A percentile compares a stretch with the other conserved stretches of the same genome.
phyloP scores from a whole-genome alignment of 805 yeast species.

The Candida krabiensis region DNA sequence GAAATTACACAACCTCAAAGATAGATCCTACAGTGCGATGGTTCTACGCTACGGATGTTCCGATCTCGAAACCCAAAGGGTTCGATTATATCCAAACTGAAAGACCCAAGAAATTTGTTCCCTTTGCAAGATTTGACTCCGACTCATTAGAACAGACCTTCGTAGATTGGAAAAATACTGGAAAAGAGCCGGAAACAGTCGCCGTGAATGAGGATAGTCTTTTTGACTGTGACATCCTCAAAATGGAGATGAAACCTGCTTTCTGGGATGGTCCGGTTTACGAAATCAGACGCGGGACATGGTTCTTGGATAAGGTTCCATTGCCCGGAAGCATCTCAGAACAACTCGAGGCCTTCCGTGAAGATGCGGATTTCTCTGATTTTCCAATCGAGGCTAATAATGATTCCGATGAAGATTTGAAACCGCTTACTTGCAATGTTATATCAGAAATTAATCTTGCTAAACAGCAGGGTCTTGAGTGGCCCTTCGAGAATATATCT shows the following conservation, averaged over 20 bases:
- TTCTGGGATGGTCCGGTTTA: slow-evolving; percentile 90
- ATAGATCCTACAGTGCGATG: slow-evolving; percentile 40
- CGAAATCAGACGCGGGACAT: slow-evolving; percentile 79
- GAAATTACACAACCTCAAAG: too few relatives aligned
- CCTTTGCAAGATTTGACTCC: slow-evolving; percentile 68
- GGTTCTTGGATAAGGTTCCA: slow-evolving; percentile 72
- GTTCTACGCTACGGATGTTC: slow-evolving; percentile 85
- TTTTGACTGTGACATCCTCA: slow-evolving; percentile 64
- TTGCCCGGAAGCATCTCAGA: slow-evolving; percentile 48
- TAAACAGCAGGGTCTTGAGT: slow-evolving; percentile 30
- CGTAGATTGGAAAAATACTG: slow-evolving; percentile 21
- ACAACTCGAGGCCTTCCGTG: too few relatives aligned
- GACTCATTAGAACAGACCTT: slow-evolving; percentile 55
- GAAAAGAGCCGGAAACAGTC: slow-evolving; percentile 27
- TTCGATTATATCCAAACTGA: slow-evolving; percentile 49
- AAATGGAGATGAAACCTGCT: slow-evolving; percentile 59
- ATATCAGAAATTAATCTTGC: slow-evolving; percentile 25
- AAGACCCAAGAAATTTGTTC: slow-evolving; percentile 59
- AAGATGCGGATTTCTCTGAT: slow-evolving; percentile 46
- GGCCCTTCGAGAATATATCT: slow-evolving; percentile 28
- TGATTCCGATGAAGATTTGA: not conserved
- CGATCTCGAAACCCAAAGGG: slow-evolving; percentile 65
- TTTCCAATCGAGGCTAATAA: slow-evolving; percentile 17
- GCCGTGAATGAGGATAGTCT: slow-evolving; percentile 81
- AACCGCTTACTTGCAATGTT: slow-evolving; percentile 15